These are phyloP conservation scores for Penicillium janthinellum DNA, from an alignment of 2,329 filamentous ascomycete genomes.

Conservation along the genomic window DNA sequence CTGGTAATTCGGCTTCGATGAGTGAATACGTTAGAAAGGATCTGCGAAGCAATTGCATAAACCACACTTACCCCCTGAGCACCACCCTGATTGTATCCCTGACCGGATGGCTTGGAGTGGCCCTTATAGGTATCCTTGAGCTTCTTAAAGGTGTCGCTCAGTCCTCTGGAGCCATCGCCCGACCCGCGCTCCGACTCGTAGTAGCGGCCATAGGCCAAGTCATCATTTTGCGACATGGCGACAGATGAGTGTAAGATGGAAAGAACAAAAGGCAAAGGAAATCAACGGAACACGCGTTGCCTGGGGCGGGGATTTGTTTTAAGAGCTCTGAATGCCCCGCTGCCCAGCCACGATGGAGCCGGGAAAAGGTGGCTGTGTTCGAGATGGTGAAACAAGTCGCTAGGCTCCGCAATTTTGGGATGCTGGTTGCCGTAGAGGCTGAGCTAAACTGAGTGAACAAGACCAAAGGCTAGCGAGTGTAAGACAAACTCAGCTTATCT, in stretches of 20 bases:
- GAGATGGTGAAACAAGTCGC: not conserved
- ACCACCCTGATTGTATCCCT: constrained; percentile 24
- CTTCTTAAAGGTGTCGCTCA: constrained; percentile 56
- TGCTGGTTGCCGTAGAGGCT: not conserved
- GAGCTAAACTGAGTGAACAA: not conserved
- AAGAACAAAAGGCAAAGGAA: constrained; percentile 1
- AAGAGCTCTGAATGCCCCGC: constrained; percentile 23
- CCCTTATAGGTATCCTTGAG: constrained; percentile 44
- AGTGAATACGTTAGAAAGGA: not conserved
- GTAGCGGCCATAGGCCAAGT: constrained; percentile 59
- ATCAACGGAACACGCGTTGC: not conserved
- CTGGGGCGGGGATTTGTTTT: constrained; percentile 16
- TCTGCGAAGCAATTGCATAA: not conserved
- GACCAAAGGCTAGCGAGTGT: not conserved
- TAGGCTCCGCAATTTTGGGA: not conserved
- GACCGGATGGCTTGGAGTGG: constrained; percentile 25
- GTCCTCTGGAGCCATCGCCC: constrained; percentile 49
- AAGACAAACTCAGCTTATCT: not conserved
- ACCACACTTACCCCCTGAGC: constrained; percentile 25
- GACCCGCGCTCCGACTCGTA: constrained; percentile 38
- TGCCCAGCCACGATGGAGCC: constrained; percentile 27
- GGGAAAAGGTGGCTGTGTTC: constrained; percentile 13
- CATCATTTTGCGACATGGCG: constrained; percentile 51
- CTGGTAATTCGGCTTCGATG: constrained; percentile 21
- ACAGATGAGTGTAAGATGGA: not conserved